phyloP scores from a whole-genome alignment of 176 grass and related monocot species.

The barley (Hordeum vulgare) region MorexV3_pseudomolecules_assembly NC_058520.1:10688254-10688753 shows the following conservation, averaged over 20 bases:
- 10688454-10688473: not conserved
- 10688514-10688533: not conserved
- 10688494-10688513: not conserved
- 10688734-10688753: not conserved
- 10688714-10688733: not conserved
- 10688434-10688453: not conserved
- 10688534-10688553: conserved; percentile 9
- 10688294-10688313: not conserved
- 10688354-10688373: not conserved
- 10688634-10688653: conserved; percentile 84
- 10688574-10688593: conserved; percentile 80
- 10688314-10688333: not conserved
- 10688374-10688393: not conserved
- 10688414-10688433: not conserved
- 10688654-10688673: conserved; percentile 58
- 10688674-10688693: not conserved
- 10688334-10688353: not conserved
- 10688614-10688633: conserved; percentile 64
- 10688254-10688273: not conserved
- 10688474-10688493: not conserved
- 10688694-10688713: not conserved
- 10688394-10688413: not conserved
- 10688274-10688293: not conserved
- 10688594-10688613: conserved; percentile 79
- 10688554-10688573: conserved; percentile 36